These are phyloP conservation scores for Dichotomocladium elegans DNA, from an alignment of 371 early-diverging fungal genomes.

Conservation along the genomic window DNA sequence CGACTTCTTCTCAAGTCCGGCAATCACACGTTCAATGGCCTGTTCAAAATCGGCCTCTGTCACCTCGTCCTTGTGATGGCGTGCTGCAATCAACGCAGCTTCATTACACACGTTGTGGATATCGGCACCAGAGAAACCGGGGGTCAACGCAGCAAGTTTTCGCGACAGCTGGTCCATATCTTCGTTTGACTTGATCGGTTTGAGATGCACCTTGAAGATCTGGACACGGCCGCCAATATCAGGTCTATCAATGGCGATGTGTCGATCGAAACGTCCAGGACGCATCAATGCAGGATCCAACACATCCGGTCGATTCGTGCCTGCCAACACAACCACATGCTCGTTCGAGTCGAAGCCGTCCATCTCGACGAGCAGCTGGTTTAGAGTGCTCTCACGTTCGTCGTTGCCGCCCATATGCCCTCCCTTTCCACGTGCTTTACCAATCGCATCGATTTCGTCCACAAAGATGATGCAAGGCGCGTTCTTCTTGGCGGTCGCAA, in stretches of 20 bases:
- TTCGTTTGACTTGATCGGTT: slow-evolving; percentile 59
- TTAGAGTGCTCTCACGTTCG: slow-evolving; percentile 96
- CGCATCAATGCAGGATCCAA: slow-evolving; percentile 90
- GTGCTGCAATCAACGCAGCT: slow-evolving; percentile 97
- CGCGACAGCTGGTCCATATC: slow-evolving; percentile 13
- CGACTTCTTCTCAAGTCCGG: slow-evolving; percentile 96
- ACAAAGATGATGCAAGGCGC: slow-evolving; percentile 99
- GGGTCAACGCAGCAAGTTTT: slow-evolving; percentile 82
- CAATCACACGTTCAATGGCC: slow-evolving; percentile 98
- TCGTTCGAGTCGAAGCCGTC: slow-evolving; percentile 95
- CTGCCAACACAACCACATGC: slow-evolving; percentile 93
- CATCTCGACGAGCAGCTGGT: slow-evolving; percentile 98
- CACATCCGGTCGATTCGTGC: slow-evolving; percentile 94
- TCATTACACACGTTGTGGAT: slow-evolving; percentile 98
- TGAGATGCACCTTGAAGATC: slow-evolving; percentile 94
- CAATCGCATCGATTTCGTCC: slow-evolving; percentile 99
- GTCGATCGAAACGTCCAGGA: slow-evolving; percentile 99
- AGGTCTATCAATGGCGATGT: slow-evolving; percentile 94
- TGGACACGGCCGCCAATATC: slow-evolving; percentile 93
- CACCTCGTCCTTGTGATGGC: slow-evolving; percentile 74
- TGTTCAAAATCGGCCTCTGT: slow-evolving; percentile 89
- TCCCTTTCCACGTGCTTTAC: slow-evolving; percentile 93
- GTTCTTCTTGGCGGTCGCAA: slow-evolving; percentile 94
- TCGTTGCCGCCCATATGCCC: slow-evolving; percentile 95
- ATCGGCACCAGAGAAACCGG: slow-evolving; percentile 96